Percentiles rank a stretch among this genome's conserved stretches.
phyloP scores from a whole-genome alignment of 257 asterid genomes.

The Penstemon eatonii region DNA sequence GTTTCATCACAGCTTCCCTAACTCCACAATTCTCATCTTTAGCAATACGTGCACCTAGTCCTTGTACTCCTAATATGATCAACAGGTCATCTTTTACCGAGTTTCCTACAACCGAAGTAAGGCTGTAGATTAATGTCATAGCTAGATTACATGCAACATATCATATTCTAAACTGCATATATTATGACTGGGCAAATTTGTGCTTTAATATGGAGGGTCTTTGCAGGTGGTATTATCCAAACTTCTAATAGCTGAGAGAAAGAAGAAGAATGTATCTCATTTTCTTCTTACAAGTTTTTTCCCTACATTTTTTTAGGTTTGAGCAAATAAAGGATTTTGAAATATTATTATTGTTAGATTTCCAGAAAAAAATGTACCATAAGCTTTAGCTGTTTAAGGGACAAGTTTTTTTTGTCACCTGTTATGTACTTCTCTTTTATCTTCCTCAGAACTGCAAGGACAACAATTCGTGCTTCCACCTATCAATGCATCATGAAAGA shows the following conservation, averaged over 20 bases:
- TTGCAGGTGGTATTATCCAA: background rate
- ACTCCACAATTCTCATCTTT: constrained; percentile 44
- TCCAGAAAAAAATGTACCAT: background rate
- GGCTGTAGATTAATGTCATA: constrained; percentile 15
- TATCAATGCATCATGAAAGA: constrained; percentile 34
- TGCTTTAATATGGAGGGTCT: background rate
- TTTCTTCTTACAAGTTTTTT: background rate
- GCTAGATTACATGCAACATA: background rate
- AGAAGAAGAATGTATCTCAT: background rate
- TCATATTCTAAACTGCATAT: constrained; percentile 5
- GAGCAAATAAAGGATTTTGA: background rate
- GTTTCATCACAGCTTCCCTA: constrained; percentile 54
- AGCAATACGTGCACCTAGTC: constrained; percentile 28
- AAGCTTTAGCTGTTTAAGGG: background rate
- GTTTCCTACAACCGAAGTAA: constrained; percentile 53
- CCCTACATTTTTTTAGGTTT: background rate
- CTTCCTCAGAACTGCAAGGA: constrained; percentile 89
- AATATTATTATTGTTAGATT: background rate
- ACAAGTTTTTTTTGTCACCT: constrained; percentile 46
- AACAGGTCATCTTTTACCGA: constrained; percentile 61
- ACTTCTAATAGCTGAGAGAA: background rate
- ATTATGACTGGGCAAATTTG: background rate
- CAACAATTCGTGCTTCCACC: constrained; percentile 92
- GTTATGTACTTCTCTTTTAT: constrained; percentile 65
- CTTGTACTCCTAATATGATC: constrained; percentile 59